A percentile compares a stretch with the other conserved stretches of the same genome.
Conservation (phyloP, 768 basidiomycete species). For the Hirschioporus abietinus region DNA sequence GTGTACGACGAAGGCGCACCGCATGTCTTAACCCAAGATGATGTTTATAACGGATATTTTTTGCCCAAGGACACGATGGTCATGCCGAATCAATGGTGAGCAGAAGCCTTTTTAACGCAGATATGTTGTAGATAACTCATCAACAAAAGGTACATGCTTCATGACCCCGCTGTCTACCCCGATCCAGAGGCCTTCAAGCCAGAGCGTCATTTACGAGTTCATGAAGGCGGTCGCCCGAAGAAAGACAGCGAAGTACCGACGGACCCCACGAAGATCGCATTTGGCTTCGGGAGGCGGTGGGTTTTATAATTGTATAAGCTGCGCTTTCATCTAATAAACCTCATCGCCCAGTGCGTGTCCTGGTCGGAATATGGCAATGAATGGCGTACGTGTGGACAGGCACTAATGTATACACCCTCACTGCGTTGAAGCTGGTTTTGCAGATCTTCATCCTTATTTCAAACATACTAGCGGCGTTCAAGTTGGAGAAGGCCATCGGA, state of each 20-base stretch:
- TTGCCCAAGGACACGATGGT: constrained; percentile 47
- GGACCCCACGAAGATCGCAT: constrained; percentile 6
- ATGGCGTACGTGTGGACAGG: neutral
- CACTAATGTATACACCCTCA: neutral
- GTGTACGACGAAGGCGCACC: constrained; percentile 22
- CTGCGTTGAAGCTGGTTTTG: neutral
- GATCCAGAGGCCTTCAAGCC: constrained; percentile 55
- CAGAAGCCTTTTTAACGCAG: neutral
- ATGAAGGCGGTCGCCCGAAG: constrained; percentile 16
- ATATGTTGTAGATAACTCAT: constrained; percentile 10
- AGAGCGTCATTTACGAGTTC: constrained; percentile 46
- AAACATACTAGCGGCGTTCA: constrained; percentile 8
- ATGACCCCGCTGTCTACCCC: constrained; percentile 35
- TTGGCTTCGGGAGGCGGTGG: constrained; percentile 7
- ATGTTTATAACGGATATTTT: constrained; percentile 54
- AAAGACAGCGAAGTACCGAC: neutral
- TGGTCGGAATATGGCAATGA: neutral
- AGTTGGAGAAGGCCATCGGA: constrained; percentile 6
- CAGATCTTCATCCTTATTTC: constrained; percentile 10
- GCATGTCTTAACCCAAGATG: constrained; percentile 54
- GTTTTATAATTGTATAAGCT: neutral
- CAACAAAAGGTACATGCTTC: constrained; percentile 25
- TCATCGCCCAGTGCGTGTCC: neutral
- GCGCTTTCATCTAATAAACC: neutral
- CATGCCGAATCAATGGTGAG: constrained; percentile 33